Evolutionary conservation across 208 protist genomes (phyloP).

Genomic region (Trichomonas gallinae): DNA sequence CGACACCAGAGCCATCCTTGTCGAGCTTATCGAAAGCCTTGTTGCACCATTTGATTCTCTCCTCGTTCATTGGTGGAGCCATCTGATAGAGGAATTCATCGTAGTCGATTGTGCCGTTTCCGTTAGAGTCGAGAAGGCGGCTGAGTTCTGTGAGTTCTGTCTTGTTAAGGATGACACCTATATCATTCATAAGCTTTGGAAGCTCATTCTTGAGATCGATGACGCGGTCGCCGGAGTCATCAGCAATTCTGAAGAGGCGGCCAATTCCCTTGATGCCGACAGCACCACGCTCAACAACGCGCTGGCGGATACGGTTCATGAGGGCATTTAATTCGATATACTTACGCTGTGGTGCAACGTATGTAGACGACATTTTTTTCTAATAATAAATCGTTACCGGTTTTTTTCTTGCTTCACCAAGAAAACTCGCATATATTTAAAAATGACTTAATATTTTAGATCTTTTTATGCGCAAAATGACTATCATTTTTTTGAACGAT

Average conservation of each 20-base stretch:
- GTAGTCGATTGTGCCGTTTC: neutral
- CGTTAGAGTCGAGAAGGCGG: neutral
- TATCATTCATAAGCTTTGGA: constrained; percentile 7
- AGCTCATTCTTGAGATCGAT: neutral
- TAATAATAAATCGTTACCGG: neutral
- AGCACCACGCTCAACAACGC: neutral
- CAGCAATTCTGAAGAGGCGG: constrained; percentile 7
- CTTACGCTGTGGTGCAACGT: neutral
- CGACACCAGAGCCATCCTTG: neutral
- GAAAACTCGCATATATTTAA: no score
- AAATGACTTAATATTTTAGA: no score
- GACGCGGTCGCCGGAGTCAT: neutral
- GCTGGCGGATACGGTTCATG: neutral
- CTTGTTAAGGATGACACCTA: neutral
- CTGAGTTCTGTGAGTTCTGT: neutral
- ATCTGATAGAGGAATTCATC: constrained; percentile 12
- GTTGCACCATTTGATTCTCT: constrained; percentile 3
- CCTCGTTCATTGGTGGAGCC: neutral
- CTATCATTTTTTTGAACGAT: no score
- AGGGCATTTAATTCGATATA: neutral
- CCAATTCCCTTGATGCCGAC: neutral
- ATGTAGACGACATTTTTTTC: neutral
- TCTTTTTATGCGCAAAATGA: no score
- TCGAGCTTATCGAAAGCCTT: constrained; percentile 3
- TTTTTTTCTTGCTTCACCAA: no score